Conservation (phyloP, 495 filamentous ascomycete genomes). For the Penicillium fimorum region DNA sequence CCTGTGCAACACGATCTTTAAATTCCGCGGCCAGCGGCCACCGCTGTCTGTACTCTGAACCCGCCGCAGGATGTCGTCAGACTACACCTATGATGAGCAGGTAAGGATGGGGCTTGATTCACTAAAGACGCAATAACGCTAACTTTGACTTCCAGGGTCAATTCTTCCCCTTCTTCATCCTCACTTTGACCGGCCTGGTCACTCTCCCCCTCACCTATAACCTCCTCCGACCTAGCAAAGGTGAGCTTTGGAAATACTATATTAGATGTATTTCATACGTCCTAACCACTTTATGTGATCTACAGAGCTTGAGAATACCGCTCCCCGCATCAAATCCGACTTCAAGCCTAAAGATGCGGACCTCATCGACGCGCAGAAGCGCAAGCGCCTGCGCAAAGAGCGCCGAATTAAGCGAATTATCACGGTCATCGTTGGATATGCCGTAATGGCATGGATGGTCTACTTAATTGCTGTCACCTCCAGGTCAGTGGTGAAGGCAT, state of each 20-base stretch:
- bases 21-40: constrained; percentile 35
- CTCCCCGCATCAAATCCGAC: constrained; percentile 66
- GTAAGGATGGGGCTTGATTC: constrained; percentile 36
- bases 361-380: constrained; percentile 78
- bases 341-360: constrained; percentile 81
- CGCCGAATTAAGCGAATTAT: constrained; percentile 83
- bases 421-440: constrained; percentile 72
- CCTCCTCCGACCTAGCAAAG: constrained; percentile 74
- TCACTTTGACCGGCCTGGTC: constrained; percentile 83
- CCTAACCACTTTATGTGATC: constrained; percentile 4
- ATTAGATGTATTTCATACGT: background rate
- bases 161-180: constrained; percentile 98
- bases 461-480: constrained; percentile 85
- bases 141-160: constrained; percentile 60
- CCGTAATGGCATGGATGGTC: constrained; percentile 84
- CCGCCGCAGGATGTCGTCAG: constrained; percentile 75
- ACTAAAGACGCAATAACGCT: constrained; percentile 1
- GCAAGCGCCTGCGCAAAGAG: constrained; percentile 87
- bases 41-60: constrained; percentile 40
- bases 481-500: constrained; percentile 70
- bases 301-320: constrained; percentile 63
- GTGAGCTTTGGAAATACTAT: constrained; percentile 38
- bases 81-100: constrained; percentile 98
- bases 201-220: constrained; percentile 90
- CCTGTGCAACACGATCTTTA: constrained; percentile 28